These are phyloP conservation scores for Plectranthus barbatus DNA, from an alignment of 257 asterid genomes.

Conservation along the genomic window DNA sequence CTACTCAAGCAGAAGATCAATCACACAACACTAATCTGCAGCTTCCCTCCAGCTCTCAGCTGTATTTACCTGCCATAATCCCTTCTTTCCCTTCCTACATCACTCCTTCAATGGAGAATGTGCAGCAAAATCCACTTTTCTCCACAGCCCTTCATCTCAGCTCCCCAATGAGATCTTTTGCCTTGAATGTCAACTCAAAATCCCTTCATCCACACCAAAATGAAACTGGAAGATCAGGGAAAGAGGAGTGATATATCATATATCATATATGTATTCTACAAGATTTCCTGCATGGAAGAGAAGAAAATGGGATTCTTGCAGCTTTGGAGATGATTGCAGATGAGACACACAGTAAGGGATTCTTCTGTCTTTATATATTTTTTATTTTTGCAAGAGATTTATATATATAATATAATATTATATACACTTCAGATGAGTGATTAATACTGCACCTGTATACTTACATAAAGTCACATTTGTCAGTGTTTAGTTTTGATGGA, in stretches of 20 bases:
- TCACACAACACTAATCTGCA: background rate
- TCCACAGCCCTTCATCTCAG: slow-evolving; percentile 1
- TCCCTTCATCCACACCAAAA: background rate
- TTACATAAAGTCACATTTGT: too few relatives aligned
- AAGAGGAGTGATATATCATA: background rate
- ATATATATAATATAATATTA: too few relatives aligned
- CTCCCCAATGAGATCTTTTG: background rate
- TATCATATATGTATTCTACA: too few relatives aligned
- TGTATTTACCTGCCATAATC: background rate
- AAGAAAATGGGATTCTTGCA: background rate
- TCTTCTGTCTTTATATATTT: background rate
- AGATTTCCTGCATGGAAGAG: too few relatives aligned
- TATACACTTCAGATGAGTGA: too few relatives aligned
- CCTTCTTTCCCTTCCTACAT: slow-evolving; percentile 1
- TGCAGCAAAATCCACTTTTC: background rate
- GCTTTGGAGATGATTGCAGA: background rate
- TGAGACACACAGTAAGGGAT: background rate
- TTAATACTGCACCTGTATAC: too few relatives aligned
- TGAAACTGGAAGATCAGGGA: background rate
- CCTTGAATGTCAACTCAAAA: background rate
- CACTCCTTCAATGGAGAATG: background rate
- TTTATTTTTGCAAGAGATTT: background rate
- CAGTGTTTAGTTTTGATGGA: too few relatives aligned
- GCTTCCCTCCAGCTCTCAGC: background rate
- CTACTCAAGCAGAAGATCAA: background rate